Evolutionary conservation across 108 stramenopile genomes (phyloP), one percentile per base, ranked within the genome.

Genomic region (Skeletonema marinoi): DNA sequence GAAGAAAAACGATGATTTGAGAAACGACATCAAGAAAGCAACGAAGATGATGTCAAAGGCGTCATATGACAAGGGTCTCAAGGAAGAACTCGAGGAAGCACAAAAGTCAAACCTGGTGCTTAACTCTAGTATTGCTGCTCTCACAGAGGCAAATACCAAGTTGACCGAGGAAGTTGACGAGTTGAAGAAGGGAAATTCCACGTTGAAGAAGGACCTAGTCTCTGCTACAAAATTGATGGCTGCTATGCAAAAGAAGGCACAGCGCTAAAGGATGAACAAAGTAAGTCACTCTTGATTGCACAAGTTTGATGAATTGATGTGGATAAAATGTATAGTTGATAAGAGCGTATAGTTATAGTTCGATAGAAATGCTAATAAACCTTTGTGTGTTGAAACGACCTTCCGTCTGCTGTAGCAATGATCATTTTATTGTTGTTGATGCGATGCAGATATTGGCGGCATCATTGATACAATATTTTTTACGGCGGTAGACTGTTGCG

Each of bases 171-270:
- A 73, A 30, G 71, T 73, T 38, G 44, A 73, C 3, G 71, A 73
- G 31, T 30, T 73, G 64, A 50, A 73, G 38, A 39, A 59, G 12
- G 32, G 12, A 17, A 75, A 58, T 11, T 35, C 39, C 2, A 56
- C 2, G 6, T 10, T 56, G 54, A 56, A 29, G 54, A 25, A 21
- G 25, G 54, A 33, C 51, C 56, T 70, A 1, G 33, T 2, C 12
- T 30, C 68, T 33, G 36, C 69, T 35, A 21, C 39, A 31, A 32
- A 31, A 30, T 32, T 35, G 35, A 60, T 63, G 19, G 9, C 32
- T 16, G 76, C 70, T 3, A 83, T 6, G 78, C 74, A 21, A 71
- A 83, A 54, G 82, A 72, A 78, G 61, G 32, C 44, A 7, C 60
- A 81, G 7, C 17, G 17, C 3, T 46, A 2, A 46, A 46, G 16